Base-by-base conservation (phyloP, 2,329 filamentous ascomycete genomes). In the Sporothrix variecibatus region DNA sequence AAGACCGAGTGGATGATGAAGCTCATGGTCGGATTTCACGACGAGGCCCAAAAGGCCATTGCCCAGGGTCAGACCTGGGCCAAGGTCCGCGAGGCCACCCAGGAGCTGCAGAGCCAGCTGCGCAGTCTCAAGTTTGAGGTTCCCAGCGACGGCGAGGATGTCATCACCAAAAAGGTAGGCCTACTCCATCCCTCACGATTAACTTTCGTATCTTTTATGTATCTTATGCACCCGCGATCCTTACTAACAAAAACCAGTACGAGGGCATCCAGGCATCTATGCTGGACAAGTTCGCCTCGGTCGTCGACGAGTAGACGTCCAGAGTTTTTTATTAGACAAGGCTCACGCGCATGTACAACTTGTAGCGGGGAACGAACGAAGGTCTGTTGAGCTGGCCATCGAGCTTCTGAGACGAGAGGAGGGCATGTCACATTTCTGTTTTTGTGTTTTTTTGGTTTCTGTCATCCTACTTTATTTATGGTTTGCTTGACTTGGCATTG, bases 1-100 rank as follows among this genome's bases (percentile, higher is more conserved):
- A 99, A 99, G 92, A 99, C 96, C 0, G 93, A 97, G 83, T 99
- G 96, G 92, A 98, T 99, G 96, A 99, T 99, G 96, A 98, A 97
- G 89, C 92, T 94, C 77, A 98, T 99, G 91, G 93, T 99, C 87
- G 93, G 92, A 74, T 99, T 95, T 89, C 94, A 98, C 82, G 97
- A 99, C 80, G 96, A 99, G 87, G 92, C 94, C 31, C 95, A 98
- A 83, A 98, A 98, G 89, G 94, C 94, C 7, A 89, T 99, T 81
- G 88, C 93, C 6, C 94, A 97, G 83, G 96, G 96, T 75, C 93
- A 95, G 84, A 92, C 86, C 84, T 99, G 96, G 96, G 86, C 87
- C 81, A 98, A 97, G 89, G 92, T 99, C 73, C 91, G 95, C 78
- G 96, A 99, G 80, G 90, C 93, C 46, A 99, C 96, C 15, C 86